Evolutionary conservation across 1,139 yeast species (phyloP).

Genomic region (Geotrichum australiense): DNA sequence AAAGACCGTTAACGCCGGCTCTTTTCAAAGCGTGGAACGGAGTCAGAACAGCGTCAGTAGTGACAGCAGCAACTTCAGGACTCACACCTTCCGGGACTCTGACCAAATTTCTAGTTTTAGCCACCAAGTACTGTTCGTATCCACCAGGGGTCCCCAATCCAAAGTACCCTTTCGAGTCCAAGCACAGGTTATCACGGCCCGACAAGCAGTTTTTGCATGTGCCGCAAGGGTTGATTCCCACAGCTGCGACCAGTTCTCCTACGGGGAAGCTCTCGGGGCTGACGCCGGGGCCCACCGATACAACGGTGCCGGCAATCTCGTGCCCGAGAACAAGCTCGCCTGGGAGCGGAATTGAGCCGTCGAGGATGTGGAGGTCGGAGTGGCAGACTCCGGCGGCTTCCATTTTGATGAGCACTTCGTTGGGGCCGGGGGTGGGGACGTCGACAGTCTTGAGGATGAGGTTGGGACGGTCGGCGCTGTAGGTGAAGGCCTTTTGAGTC

Average conservation of each 20-base stretch:
- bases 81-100: slow-evolving; percentile 44
- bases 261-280: slow-evolving; percentile 30
- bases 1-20: slow-evolving; percentile 35
- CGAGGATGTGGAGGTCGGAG: slow-evolving; percentile 44
- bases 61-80: slow-evolving; percentile 44
- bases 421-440: slow-evolving; percentile 37
- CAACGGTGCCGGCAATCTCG: slow-evolving; percentile 48
- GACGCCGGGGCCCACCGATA: slow-evolving; percentile 37
- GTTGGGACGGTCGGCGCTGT: slow-evolving; percentile 1
- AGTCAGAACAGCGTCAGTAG: slow-evolving; percentile 47
- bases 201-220: slow-evolving; percentile 39
- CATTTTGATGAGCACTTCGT: slow-evolving; percentile 41
- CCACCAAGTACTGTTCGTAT: slow-evolving; percentile 42
- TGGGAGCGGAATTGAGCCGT: slow-evolving; percentile 28
- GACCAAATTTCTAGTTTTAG: slow-evolving; percentile 22
- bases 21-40: slow-evolving; percentile 44
- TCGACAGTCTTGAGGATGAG: slow-evolving; percentile 27
- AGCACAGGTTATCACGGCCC: slow-evolving; percentile 42
- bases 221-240: slow-evolving; percentile 42
- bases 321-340: slow-evolving; percentile 47
- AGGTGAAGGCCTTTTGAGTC: slow-evolving; percentile 16
- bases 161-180: slow-evolving; percentile 11
- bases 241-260: slow-evolving; percentile 39
- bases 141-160: slow-evolving; percentile 48
- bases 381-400: slow-evolving; percentile 50